Percentiles rank a stretch among this genome's conserved stretches.
These are phyloP conservation scores for Fragilaria crotonensis DNA, from an alignment of 108 stramenopile genomes.

Conservation along the genomic window DNA sequence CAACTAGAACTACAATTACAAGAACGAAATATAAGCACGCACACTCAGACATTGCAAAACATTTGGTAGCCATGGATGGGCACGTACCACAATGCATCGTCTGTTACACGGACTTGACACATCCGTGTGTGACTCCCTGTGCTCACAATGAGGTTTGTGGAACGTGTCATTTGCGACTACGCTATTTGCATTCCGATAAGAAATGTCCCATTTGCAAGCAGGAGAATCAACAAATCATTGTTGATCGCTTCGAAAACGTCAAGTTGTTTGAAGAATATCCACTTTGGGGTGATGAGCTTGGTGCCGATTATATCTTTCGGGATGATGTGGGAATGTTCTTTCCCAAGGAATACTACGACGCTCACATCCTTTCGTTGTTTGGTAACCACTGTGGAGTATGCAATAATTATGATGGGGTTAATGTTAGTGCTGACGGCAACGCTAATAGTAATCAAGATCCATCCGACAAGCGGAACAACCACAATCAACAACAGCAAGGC, in stretches of 20 bases:
- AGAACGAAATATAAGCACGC: too few relatives aligned
- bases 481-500: too few relatives aligned
- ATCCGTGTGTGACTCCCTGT: conserved; percentile 56
- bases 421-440: conserved; percentile 2
- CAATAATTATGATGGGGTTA: conserved; percentile 28
- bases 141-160: conserved; percentile 80
- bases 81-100: conserved; percentile 61
- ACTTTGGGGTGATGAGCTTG: conserved; percentile 66
- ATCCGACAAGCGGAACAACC: background rate
- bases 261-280: conserved; percentile 50
- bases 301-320: conserved; percentile 37
- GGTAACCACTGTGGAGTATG: conserved; percentile 46
- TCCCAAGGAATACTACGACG: conserved; percentile 41
- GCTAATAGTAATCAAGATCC: too few relatives aligned
- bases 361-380: conserved; percentile 52
- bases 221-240: conserved; percentile 59
- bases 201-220: conserved; percentile 79
- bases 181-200: conserved; percentile 59
- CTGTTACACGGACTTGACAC: conserved; percentile 54
- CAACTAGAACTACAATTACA: too few relatives aligned
- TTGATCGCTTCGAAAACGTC: conserved; percentile 26
- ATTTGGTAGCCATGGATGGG: too few relatives aligned
- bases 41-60: too few relatives aligned
- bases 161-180: conserved; percentile 61
- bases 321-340: conserved; percentile 80